Conservation (phyloP, 352 stramenopile species). For the Globisporangium cystogenes region DNA sequence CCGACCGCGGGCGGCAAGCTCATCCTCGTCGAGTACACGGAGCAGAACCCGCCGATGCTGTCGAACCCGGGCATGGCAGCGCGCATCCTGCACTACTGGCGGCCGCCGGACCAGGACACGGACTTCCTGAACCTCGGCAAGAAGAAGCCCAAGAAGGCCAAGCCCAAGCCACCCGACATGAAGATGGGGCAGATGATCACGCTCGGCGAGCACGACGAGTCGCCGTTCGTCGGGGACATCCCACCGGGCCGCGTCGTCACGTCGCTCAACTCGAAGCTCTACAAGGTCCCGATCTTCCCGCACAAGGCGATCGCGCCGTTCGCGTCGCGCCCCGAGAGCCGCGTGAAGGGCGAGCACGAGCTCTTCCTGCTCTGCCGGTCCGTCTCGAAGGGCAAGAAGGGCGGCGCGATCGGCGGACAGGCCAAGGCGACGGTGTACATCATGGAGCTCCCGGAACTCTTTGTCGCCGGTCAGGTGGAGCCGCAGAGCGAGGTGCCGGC, state of each 20-base stretch:
- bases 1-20: slow-evolving; percentile 68
- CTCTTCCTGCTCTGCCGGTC: slow-evolving; percentile 71
- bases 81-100: slow-evolving; percentile 83
- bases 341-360: slow-evolving; percentile 40
- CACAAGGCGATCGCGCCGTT: slow-evolving; percentile 59
- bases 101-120: slow-evolving; percentile 49
- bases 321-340: slow-evolving; percentile 25
- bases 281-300: slow-evolving; percentile 78
- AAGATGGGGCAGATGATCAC: slow-evolving; percentile 82
- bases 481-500: slow-evolving; percentile 80
- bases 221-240: slow-evolving; percentile 79
- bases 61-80: slow-evolving; percentile 79
- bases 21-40: slow-evolving; percentile 82
- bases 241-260: slow-evolving; percentile 68
- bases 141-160: slow-evolving; percentile 69
- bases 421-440: slow-evolving; percentile 68
- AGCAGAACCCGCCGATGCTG: slow-evolving; percentile 77
- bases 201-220: slow-evolving; percentile 72
- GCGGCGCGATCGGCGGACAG: slow-evolving; percentile 16
- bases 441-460: slow-evolving; percentile 74
- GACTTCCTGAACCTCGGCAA: slow-evolving; percentile 37
- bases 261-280: slow-evolving; percentile 77
- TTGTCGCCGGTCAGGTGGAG: slow-evolving; percentile 73
- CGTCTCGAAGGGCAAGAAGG: slow-evolving; percentile 74
- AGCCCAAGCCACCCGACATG: slow-evolving; percentile 69